These are phyloP conservation scores for Globisporangium cylindrosporum DNA, from an alignment of 352 stramenopile genomes.

Conservation along the genomic window DNA sequence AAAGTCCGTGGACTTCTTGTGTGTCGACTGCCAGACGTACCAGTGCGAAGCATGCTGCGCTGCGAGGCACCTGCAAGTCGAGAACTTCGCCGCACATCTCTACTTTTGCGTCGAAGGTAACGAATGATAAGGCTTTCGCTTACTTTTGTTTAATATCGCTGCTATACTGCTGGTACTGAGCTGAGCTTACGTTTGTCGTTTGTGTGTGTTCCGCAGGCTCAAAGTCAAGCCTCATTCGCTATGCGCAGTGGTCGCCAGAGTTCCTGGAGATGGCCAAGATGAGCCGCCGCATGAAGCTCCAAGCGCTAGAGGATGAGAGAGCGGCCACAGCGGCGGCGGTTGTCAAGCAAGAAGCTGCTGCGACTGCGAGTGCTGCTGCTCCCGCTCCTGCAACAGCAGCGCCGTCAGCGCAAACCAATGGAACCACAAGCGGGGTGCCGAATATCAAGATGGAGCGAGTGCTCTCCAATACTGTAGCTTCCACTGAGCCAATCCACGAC, in stretches of 20 bases:
- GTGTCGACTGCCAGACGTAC: conserved; percentile 45
- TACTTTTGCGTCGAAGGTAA: conserved; percentile 61
- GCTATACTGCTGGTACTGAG: background rate
- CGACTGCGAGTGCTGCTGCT: background rate
- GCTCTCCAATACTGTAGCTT: background rate
- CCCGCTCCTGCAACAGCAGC: background rate
- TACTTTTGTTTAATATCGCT: background rate
- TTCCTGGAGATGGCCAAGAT: conserved; percentile 50
- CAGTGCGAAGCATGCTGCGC: conserved; percentile 62
- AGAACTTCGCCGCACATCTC: conserved; percentile 30
- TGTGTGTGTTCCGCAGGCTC: conserved; percentile 28
- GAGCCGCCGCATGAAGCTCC: conserved; percentile 20
- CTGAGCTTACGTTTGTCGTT: background rate
- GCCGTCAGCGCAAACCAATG: background rate
- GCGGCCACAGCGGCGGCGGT: background rate
- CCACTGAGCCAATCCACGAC: conserved; percentile 8
- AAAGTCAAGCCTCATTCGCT: conserved; percentile 37
- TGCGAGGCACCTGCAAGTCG: conserved; percentile 27
- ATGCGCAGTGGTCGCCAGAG: conserved; percentile 38
- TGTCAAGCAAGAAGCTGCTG: conserved; percentile 6
- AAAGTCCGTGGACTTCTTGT: conserved; percentile 51
- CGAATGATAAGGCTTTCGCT: background rate
- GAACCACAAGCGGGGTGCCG: background rate
- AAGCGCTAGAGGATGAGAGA: conserved; percentile 11
- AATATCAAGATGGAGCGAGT: conserved; percentile 26